Percentiles rank a stretch among this genome's conserved stretches.
Evolutionary conservation across 2,329 filamentous ascomycete species (phyloP).

Genomic region (Colletotrichum liaoningense): DNA sequence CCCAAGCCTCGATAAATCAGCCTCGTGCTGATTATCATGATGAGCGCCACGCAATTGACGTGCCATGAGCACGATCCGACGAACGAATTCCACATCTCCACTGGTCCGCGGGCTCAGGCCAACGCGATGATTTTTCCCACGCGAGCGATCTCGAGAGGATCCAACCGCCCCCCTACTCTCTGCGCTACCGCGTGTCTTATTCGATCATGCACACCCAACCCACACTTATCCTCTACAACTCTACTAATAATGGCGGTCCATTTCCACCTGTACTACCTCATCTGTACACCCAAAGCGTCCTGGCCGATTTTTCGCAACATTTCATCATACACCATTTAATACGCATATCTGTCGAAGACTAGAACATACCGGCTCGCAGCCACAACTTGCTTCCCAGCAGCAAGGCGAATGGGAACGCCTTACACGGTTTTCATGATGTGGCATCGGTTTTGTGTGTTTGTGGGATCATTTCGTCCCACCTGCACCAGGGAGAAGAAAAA

Average conservation of each 20-base stretch:
- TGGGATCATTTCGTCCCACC: constrained; percentile 24
- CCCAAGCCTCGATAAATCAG: constrained; percentile 51
- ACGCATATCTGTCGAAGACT: constrained; percentile 46
- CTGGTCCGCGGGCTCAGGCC: constrained; percentile 26
- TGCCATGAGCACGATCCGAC: constrained; percentile 23
- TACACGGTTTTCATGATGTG: constrained; percentile 36
- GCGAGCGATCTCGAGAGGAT: constrained; percentile 36
- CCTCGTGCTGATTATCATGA: not conserved
- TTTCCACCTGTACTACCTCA: constrained; percentile 29
- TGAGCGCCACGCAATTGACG: constrained; percentile 1
- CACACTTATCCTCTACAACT: constrained; percentile 19
- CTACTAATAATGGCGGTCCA: constrained; percentile 31
- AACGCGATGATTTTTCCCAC: constrained; percentile 35
- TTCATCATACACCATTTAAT: constrained; percentile 46
- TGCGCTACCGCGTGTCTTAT: constrained; percentile 22
- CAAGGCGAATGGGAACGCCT: constrained; percentile 39
- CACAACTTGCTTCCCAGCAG: constrained; percentile 53
- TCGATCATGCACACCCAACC: constrained; percentile 22
- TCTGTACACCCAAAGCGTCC: constrained; percentile 26
- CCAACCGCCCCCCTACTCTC: constrained; percentile 5
- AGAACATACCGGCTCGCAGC: constrained; percentile 51
- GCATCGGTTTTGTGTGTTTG: constrained; percentile 35
- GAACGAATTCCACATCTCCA: not conserved
- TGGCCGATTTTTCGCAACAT: constrained; percentile 33
- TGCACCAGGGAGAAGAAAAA: constrained; percentile 13